phyloP scores from a whole-genome alignment of 177 flowering plant genomes.

The Vitis hybrid region DNA sequence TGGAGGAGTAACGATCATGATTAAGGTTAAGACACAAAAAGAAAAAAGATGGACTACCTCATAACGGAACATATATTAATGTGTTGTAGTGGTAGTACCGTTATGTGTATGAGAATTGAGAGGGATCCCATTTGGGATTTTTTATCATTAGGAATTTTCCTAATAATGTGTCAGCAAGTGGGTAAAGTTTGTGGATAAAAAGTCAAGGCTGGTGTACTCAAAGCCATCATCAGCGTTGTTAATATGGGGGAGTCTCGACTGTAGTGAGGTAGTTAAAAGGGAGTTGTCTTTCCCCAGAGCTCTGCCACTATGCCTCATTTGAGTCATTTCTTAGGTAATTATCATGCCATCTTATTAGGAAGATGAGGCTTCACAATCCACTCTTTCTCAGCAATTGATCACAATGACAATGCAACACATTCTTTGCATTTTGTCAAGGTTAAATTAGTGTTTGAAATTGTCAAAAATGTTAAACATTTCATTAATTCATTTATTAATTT shows the following conservation, averaged over 20 bases:
- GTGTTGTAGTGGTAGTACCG: constrained; percentile 6
- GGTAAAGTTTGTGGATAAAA: not conserved
- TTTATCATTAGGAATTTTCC: not conserved
- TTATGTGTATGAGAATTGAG: constrained; percentile 4
- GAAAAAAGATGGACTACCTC: not conserved
- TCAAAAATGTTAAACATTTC: no score
- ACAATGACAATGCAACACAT: no score
- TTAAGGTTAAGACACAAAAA: constrained; percentile 19
- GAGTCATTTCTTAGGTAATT: no score
- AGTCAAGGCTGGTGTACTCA: not conserved
- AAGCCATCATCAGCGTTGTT: not conserved
- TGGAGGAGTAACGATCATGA: constrained; percentile 23
- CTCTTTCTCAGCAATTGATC: no score
- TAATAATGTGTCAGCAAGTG: not conserved
- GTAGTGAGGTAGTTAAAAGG: not conserved
- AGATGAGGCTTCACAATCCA: no score
- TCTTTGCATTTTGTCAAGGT: no score
- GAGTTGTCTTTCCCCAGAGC: no score
- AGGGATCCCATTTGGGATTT: not conserved
- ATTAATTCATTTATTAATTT: no score
- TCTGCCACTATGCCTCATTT: no score
- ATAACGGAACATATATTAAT: constrained; percentile 19
- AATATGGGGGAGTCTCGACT: not conserved
- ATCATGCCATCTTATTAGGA: no score
- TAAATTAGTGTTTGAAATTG: no score